Base-by-base conservation (phyloP, 2,329 filamentous ascomycete genomes). In the Aspergillus phoenicis region DNA sequence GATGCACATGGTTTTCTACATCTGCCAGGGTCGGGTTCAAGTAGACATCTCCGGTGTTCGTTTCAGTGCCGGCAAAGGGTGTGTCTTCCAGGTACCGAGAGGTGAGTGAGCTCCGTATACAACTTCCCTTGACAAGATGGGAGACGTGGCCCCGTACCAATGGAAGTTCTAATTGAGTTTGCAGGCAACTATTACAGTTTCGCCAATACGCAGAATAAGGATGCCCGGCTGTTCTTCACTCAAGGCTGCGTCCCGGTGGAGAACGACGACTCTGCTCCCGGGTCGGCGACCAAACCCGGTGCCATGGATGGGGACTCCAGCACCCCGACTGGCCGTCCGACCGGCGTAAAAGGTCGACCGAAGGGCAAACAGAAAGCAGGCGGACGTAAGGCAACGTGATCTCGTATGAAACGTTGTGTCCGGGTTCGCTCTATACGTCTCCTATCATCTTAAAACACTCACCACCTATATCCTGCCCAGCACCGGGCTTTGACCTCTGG, bases 1-100 rank as follows among this genome's bases (percentile, higher is more conserved):
- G 80, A 98, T 97, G 91, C 93, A 97, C 73, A 95, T 99, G 89
- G 89, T 91, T 1, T 98, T 98, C 76, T 97, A 96, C 69, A 90
- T 99, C 30, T 89, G 92, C 68, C 85, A 86, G 48, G 95, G 95
- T 22, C 88, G 90, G 65, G 92, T 97, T 20, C 83, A 87, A 66
- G 93, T 97, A 20, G 90, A 87, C 28, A 90, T 80, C 11, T 76
- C 75, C 6, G 77, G 76, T 5, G 74, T 80, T 6, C 75, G 77
- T 61, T 98, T 99, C 74, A 87, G 89, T 59, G 93, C 97, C 65
- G 87, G 89, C 39, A 92, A 90, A 68, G 93, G 94, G 43, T 94
- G 94, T 57, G 90, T 93, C 76, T 98, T 91, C 85, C 93, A 97
- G 76, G 93, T 99, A 63, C 95, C 95, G 24, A 87, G 94, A 87